Evolutionary conservation across 305 asterid species (phyloP).

Genomic region (Fraxinus ornus): DNA sequence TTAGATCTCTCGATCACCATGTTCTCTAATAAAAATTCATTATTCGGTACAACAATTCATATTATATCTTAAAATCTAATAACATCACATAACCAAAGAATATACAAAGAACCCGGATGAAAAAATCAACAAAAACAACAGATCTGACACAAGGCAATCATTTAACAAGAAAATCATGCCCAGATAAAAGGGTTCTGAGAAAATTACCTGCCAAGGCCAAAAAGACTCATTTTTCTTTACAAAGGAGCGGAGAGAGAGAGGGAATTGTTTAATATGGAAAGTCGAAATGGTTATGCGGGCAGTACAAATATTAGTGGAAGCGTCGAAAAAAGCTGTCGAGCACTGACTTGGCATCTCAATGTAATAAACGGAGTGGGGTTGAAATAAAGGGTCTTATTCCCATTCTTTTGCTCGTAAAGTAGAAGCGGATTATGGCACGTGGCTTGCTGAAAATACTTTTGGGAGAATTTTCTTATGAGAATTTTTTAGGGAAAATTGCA

Average conservation of each 20-base stretch:
- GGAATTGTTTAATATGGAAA: slow-evolving; percentile 12
- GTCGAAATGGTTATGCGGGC: slow-evolving; percentile 18
- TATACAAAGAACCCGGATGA: slow-evolving; percentile 2
- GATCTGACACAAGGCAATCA: slow-evolving; percentile 39
- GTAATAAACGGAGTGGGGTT: slow-evolving; percentile 15
- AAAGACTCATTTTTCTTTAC: slow-evolving; percentile 73
- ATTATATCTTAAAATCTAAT: background rate
- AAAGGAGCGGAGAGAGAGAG: slow-evolving; percentile 20
- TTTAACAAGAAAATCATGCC: slow-evolving; percentile 15
- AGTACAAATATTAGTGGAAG: slow-evolving; percentile 22
- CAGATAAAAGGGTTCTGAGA: background rate
- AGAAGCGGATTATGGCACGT: slow-evolving; percentile 25
- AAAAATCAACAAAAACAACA: slow-evolving; percentile 19
- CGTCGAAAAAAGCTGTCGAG: slow-evolving; percentile 57
- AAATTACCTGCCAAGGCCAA: slow-evolving; percentile 87
- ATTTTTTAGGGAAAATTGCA: too few relatives aligned
- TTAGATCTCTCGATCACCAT: slow-evolving; percentile 18
- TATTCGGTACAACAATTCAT: background rate
- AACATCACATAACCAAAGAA: slow-evolving; percentile 16
- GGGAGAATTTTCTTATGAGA: background rate
- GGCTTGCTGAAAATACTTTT: background rate
- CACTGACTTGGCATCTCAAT: slow-evolving; percentile 50
- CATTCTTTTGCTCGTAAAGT: background rate
- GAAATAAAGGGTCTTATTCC: slow-evolving; percentile 5
- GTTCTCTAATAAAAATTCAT: slow-evolving; percentile 2